Evolutionary conservation across 257 asterid genomes (phyloP), one percentile per base, ranked within the genome.

Genomic region (Fraxinus pennsylvanica): DNA sequence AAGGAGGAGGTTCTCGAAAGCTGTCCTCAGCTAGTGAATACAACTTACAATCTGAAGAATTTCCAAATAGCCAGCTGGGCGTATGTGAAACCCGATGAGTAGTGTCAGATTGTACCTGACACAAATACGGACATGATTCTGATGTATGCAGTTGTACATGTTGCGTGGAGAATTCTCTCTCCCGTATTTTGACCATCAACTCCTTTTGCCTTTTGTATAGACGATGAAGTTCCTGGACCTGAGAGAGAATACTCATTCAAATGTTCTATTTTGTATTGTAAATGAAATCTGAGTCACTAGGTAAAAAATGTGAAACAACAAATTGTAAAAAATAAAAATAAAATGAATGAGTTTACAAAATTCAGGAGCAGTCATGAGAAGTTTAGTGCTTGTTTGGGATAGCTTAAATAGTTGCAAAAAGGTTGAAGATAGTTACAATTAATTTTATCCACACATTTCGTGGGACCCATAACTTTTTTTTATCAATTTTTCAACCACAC

Each of bases 141-240:
- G 88, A 82, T 35, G 82, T 33, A 61, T 82, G 84, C n/a, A 82
- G 69, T 41, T 13, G 81, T 73, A 78, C 35, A 78, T 76, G 85
- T 35, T 82, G 86, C n/a, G 50, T 54, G 68, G 57, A 79, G 73
- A 74, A 78, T 80, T 80, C 78, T 81, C 85, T 81, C 86, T 69
- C 70, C 81, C 85, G 82, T 75, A 78, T 78, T 69, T 90, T 94
- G 72, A 80, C 84, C 92, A 88, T 89, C 82, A 93, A 79, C 72
- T 91, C 97, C 79, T 79, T 91, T 69, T 91, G 97, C 75, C 90
- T 89, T 81, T 81, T 63, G 74, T 91, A 87, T 74, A 93, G 21
- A 74, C 90, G 94, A 79, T 93, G 97, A 21, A 93, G 88, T 78
- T 93, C 97, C 80, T 80, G 88, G 75, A 91, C 92, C 97, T 93